These are phyloP conservation scores for Bipolaris zeicola DNA, from an alignment of 2,329 filamentous ascomycete genomes.

Conservation along the genomic window DNA sequence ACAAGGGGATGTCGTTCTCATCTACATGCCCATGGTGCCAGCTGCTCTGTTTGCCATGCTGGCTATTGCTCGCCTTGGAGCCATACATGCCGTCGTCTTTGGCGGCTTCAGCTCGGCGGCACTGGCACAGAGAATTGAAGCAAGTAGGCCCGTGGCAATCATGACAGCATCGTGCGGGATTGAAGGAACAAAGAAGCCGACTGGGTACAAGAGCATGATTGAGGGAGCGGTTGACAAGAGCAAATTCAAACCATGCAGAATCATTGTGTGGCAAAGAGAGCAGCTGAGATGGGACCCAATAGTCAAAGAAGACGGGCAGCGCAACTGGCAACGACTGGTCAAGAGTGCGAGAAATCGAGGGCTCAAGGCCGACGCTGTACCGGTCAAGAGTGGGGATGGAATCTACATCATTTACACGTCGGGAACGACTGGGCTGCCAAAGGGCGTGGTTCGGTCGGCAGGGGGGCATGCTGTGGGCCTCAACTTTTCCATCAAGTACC, in stretches of 20 bases:
- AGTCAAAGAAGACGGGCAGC: conserved; percentile 69
- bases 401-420: conserved; percentile 93
- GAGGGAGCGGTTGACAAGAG: conserved; percentile 72
- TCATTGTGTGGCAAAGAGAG: conserved; percentile 84
- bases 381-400: conserved; percentile 76
- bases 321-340: conserved; percentile 79
- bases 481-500: conserved; percentile 78
- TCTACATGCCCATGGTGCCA: conserved; percentile 98
- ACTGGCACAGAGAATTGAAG: conserved; percentile 86
- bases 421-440: conserved; percentile 79
- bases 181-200: conserved; percentile 79
- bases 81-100: conserved; percentile 90
- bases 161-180: conserved; percentile 93
- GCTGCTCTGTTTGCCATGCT: conserved; percentile 85
- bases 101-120: conserved; percentile 85
- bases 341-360: conserved; percentile 71
- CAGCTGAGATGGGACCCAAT: conserved; percentile 74
- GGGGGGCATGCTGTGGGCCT: conserved; percentile 87
- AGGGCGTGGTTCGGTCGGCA: conserved; percentile 81
- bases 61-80: conserved; percentile 79
- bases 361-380: conserved; percentile 73
- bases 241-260: conserved; percentile 71
- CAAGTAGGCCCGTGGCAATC: conserved; percentile 74
- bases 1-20: conserved; percentile 83
- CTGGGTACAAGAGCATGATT: conserved; percentile 76